Evolutionary conservation across 495 filamentous ascomycete species (phyloP), one percentile per base, ranked within the genome.

Genomic region (Sordaria brevicollis): DNA sequence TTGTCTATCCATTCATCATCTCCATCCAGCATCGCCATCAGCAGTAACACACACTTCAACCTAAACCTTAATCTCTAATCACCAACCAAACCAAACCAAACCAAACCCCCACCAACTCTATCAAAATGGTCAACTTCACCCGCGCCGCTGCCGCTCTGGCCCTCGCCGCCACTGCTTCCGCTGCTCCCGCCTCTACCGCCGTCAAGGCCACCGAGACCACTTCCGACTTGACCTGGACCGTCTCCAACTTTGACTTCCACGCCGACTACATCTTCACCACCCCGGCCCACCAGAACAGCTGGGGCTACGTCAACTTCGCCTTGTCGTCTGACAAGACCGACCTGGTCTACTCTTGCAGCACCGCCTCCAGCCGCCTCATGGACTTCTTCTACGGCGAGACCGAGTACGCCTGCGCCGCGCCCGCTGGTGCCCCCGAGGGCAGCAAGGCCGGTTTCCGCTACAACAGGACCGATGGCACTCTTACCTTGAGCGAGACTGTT

Each of bases 341-440:
- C 25, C 65, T 77, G 62, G 11, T 69, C 62, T 78, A 77, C 69
- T n/a, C 49, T 8, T 81, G 79, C 76, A 70, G 66, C 54, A 76
- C 73, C 31, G 11, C 38, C 17, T 78, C 76, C 73, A 72, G 68
- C 69, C 74, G 74, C 66, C 71, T 81, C 6, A 39, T 29, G 2
- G 75, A 80, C 35, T 81, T 81, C 70, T 81, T 80, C 76, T 81
- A 78, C 72, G 78, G 78, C 39, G 75, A 71, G 41, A 33, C 75
- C 35, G 35, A 65, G 13, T 81, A 79, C 73, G 70, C 68, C n/a
- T 81, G 79, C 76, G 35, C 54, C 21, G 70, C 74, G 9, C 33
- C 37, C 70, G 1, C 17, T 5, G 65, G 29, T n/a, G 70, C 74
- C 5, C 33, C 37, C 70, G 1, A n/a, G 10, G 65, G 29, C 35